Percentiles rank a stretch among this genome's conserved stretches.
Conservation (phyloP, 495 filamentous ascomycete genomes). For the Darksidea phi region DNA sequence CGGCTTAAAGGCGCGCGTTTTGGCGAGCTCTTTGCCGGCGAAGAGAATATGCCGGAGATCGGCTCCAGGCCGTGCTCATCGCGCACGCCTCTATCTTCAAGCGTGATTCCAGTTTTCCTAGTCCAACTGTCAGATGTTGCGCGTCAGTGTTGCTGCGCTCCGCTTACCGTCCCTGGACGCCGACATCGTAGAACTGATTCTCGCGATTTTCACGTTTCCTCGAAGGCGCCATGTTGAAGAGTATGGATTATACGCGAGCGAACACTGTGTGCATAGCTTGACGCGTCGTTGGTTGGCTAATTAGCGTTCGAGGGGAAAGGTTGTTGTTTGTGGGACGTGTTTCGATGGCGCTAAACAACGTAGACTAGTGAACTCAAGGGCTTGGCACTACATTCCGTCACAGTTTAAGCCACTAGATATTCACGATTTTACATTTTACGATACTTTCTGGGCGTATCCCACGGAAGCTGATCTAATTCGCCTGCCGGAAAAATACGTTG, state of each 20-base stretch:
- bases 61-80: conserved; percentile 92
- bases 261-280: not conserved
- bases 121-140: conserved; percentile 3
- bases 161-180: conserved; percentile 63
- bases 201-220: conserved; percentile 46
- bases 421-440: no score
- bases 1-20: conserved; percentile 44
- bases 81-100: conserved; percentile 75
- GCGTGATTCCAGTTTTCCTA: conserved; percentile 78
- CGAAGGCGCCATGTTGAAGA: conserved; percentile 14
- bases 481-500: no score
- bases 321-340: not conserved
- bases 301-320: not conserved
- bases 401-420: not conserved
- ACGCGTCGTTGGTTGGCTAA: not conserved
- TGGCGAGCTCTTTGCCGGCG: conserved; percentile 64
- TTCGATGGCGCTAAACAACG: not conserved
- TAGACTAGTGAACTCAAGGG: not conserved
- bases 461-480: no score
- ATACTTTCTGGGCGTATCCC: no score
- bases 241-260: not conserved
- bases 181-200: conserved; percentile 63
- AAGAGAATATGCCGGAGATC: conserved; percentile 82
- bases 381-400: not conserved
- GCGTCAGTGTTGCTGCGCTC: not conserved